Evolutionary conservation across 495 filamentous ascomycete species (phyloP).

Genomic region (Hypomontagnella submonticulosa): DNA sequence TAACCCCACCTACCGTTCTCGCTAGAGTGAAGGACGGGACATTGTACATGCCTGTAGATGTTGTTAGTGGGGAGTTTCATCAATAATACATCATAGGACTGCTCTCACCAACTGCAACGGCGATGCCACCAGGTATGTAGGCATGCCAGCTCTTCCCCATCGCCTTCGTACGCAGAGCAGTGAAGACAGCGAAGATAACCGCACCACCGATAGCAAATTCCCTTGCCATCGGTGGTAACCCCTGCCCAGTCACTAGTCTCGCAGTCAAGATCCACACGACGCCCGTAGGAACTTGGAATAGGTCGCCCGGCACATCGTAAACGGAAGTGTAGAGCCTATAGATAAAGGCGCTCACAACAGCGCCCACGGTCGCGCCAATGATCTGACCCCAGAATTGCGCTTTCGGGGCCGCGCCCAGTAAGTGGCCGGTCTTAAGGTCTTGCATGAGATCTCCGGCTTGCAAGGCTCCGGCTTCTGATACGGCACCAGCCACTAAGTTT

Average conservation of each 20-base stretch:
- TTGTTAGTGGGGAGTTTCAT: constrained; percentile 37
- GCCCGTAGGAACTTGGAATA: constrained; percentile 94
- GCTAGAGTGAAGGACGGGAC: constrained; percentile 95
- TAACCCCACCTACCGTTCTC: constrained; percentile 82
- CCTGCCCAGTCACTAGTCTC: constrained; percentile 90
- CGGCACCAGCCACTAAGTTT: constrained; percentile 94
- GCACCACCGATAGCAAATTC: constrained; percentile 79
- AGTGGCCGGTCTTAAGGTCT: constrained; percentile 95
- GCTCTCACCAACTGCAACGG: constrained; percentile 81
- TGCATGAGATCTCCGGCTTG: constrained; percentile 99
- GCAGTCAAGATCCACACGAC: constrained; percentile 99
- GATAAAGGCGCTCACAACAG: constrained; percentile 84
- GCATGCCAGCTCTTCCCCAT: constrained; percentile 62
- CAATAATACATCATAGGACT: not conserved
- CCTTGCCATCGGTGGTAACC: constrained; percentile 82
- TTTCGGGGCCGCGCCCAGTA: constrained; percentile 89
- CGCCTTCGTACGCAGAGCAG: constrained; percentile 70
- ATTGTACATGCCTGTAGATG: constrained; percentile 86
- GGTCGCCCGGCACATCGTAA: constrained; percentile 83
- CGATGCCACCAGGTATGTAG: constrained; percentile 89
- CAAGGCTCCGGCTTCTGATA: constrained; percentile 84
- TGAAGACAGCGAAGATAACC: constrained; percentile 73
- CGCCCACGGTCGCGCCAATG: constrained; percentile 88
- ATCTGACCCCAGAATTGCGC: constrained; percentile 98
- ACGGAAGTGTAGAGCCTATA: constrained; percentile 93